Evolutionary conservation across 2,329 filamentous ascomycete genomes (phyloP).

Genomic region (Leptographium wingfieldii): DNA sequence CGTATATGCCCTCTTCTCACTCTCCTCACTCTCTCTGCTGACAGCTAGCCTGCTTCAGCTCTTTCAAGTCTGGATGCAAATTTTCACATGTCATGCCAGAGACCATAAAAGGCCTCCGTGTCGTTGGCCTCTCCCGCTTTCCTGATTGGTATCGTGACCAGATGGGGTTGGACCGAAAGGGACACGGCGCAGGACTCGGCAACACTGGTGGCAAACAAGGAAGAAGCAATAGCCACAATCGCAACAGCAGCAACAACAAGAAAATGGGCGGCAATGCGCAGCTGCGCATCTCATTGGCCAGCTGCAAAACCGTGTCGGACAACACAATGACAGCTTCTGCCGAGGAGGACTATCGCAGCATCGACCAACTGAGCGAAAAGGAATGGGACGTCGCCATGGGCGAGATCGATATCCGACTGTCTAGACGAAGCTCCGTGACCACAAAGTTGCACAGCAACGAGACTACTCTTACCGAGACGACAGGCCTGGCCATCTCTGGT

Average conservation of each 20-base stretch:
- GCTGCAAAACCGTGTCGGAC: not conserved
- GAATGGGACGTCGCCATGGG: not conserved
- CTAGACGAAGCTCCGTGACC: not conserved
- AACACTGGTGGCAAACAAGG: not conserved
- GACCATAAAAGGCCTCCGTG: conserved; percentile 24
- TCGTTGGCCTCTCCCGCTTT: conserved; percentile 27
- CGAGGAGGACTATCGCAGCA: not conserved
- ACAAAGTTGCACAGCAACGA: not conserved
- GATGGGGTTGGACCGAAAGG: not conserved
- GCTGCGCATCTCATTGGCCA: not conserved
- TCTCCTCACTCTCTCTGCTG: not conserved
- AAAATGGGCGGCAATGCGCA: not conserved
- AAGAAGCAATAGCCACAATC: not conserved
- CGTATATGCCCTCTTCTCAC: not conserved
- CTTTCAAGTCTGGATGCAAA: conserved; percentile 29
- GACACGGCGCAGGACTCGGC: no score
- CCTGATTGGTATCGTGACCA: conserved; percentile 28
- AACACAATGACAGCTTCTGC: not conserved
- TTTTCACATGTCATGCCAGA: conserved; percentile 35
- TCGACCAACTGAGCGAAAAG: not conserved
- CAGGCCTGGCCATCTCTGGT: not conserved
- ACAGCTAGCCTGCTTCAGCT: conserved; percentile 16
- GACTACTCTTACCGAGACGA: not conserved
- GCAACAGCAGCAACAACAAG: not conserved
- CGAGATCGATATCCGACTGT: not conserved